Evolutionary conservation across 1,139 yeast genomes (phyloP).

Genomic region (Geotrichum restrictum): DNA sequence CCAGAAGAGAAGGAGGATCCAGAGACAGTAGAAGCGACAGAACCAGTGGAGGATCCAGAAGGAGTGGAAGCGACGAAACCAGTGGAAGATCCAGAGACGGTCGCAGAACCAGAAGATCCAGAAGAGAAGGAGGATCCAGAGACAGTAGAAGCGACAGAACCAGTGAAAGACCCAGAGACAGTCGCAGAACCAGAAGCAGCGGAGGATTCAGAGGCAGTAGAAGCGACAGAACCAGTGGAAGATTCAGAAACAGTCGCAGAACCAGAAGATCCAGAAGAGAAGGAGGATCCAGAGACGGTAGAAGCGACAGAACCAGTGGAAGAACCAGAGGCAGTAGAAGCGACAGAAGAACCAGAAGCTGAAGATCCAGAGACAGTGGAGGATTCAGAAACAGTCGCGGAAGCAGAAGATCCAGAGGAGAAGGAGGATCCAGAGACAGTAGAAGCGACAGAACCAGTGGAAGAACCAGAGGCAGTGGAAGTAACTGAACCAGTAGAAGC

Average conservation of each 20-base stretch:
- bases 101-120: too few relatives aligned
- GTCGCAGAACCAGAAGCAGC: not conserved
- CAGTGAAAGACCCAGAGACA: not conserved
- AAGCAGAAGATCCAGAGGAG: too few relatives aligned
- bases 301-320: not conserved
- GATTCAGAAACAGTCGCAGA: too few relatives aligned
- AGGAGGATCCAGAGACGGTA: not conserved
- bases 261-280: too few relatives aligned
- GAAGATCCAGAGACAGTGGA: too few relatives aligned
- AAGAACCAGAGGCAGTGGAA: not conserved
- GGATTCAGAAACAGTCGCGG: too few relatives aligned
- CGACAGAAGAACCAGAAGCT: not conserved
- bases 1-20: not conserved
- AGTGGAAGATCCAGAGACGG: too few relatives aligned
- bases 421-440: too few relatives aligned
- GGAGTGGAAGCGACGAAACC: too few relatives aligned
- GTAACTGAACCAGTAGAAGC: not conserved
- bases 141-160: not conserved
- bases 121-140: constrained; percentile 3
- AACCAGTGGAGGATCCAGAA: not conserved
- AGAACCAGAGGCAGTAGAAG: not conserved
- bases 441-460: not conserved
- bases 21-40: not conserved
- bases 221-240: not conserved
- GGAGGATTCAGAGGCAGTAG: too few relatives aligned